Base-by-base conservation (phyloP, 2,329 filamentous ascomycete genomes). In the Hypomyces rosellus region DNA sequence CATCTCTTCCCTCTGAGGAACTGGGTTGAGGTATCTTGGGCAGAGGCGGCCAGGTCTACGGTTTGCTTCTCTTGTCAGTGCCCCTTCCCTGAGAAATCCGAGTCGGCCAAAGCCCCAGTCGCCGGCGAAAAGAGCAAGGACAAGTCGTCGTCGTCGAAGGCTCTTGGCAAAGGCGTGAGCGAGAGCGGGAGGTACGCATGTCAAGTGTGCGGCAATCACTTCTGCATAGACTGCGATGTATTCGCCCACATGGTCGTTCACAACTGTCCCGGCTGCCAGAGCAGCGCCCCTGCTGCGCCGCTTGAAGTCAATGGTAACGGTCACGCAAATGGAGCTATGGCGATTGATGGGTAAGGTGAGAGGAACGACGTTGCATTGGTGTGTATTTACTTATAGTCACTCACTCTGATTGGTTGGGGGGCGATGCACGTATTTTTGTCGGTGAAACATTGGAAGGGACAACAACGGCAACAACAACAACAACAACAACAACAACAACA, bases 161-260 rank as follows among this genome's bases (percentile, higher is more conserved):
- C 61, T 46, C 54, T 57, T 12, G 57, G 66, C 15, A 86, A 82
- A 61, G 84, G 86, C 1, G 85, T 91, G 40, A 92, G 88, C 65
- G 89, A 95, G 72, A 93, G 87, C 63, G 84, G 86, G 44, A 75
- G 93, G 46, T 99, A 99, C 65, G 88, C 88, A 52, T 99, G 93
- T 66, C 81, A 86, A 58, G 84, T 85, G n/a, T 99, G 93, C 68
- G 71, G 78, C 3, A 84, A 88, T 53, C 92, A 97, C 69, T 99
- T 97, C 65, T 99, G 93, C 74, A 95, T 99, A 57, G 93, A 99
- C 66, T 99, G 93, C 67, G 93, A 99, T 67, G 83, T 96, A 20
- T 96, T 93, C 70, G 87, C 89, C 20, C 93, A 99, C 65, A 90
- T 96, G 70, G 82, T 95, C 12, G 80, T 96, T 46, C 92, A 99